Percentiles rank a stretch among this genome's conserved stretches.
phyloP scores from a whole-genome alignment of 495 filamentous ascomycete species.

The Arthonia radiata region DNA sequence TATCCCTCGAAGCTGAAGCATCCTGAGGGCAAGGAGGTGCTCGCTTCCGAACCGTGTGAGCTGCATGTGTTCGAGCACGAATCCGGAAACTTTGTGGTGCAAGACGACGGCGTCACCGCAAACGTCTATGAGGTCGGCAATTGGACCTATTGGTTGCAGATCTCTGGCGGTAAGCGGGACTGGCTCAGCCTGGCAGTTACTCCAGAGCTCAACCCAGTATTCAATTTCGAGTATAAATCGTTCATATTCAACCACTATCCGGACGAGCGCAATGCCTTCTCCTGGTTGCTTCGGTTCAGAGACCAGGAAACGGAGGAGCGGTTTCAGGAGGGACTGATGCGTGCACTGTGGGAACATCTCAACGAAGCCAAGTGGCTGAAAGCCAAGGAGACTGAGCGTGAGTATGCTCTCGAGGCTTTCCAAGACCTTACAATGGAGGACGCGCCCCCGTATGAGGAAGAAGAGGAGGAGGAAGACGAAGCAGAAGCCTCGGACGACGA shows the following conservation, averaged over 20 bases:
- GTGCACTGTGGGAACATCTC: constrained; percentile 87
- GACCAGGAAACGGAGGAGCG: constrained; percentile 53
- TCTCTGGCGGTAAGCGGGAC: constrained; percentile 47
- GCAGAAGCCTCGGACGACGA: constrained; percentile 35
- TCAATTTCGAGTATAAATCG: constrained; percentile 93
- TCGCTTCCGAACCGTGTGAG: constrained; percentile 57
- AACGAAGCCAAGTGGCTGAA: constrained; percentile 91
- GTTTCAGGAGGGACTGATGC: constrained; percentile 88
- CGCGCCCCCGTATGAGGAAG: constrained; percentile 25
- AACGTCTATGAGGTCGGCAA: constrained; percentile 65
- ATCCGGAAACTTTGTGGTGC: constrained; percentile 57
- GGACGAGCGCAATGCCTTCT: constrained; percentile 71
- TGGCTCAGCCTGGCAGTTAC: constrained; percentile 76
- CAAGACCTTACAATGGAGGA: constrained; percentile 89
- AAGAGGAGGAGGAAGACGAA: constrained; percentile 38
- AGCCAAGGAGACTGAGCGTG: constrained; percentile 69
- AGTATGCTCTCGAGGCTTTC: constrained; percentile 90
- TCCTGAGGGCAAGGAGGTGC: constrained; percentile 44
- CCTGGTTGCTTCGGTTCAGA: constrained; percentile 84
- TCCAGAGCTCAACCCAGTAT: constrained; percentile 88
- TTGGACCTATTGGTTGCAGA: constrained; percentile 93
- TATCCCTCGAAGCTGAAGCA: too few species aligned
- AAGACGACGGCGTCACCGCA: constrained; percentile 49
- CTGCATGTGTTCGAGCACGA: constrained; percentile 83
- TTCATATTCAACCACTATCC: constrained; percentile 97